Base-by-base conservation (phyloP, 495 filamentous ascomycete genomes). In the Neohortaea acidophila region DNA sequence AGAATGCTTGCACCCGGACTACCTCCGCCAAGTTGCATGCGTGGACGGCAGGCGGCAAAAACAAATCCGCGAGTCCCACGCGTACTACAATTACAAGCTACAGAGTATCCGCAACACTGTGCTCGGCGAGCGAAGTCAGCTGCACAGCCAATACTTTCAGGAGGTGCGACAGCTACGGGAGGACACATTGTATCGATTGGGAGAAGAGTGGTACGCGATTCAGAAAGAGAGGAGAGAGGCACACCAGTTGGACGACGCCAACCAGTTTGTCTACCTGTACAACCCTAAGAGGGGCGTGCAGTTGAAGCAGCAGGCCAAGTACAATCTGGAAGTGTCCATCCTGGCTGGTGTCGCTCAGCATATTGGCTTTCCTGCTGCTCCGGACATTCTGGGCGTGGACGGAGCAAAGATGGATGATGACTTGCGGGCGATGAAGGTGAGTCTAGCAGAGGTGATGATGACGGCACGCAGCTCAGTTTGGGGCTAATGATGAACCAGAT, bases 331-430 rank as follows among this genome's bases (percentile, higher is more conserved):
- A 55, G 84, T 97, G 3, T 86, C 83, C 4, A 69, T 94, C 11
- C 68, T 97, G 39, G 77, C 84, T 6, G 87, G 89, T 14, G 69
- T 96, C 39, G 84, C 85, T 5, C 94, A 93, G 56, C 82, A 94
- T 58, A 72, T 91, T 36, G 89, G 89, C 17, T 96, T 94, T 59
- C 89, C 89, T 20, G 87, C 87, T 22, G 87, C 87, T n/a, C 89
- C 89, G 14, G 67, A 76, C 9, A 73, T 97, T 45, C 60, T 67
- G 19, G 69, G 76, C 18, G 80, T 77, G 14, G 73, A 81, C 11
- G 64, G 71, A 8, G 64, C 73, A 13, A 84, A 92, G 43, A 59
- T 84, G 18, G 81, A 92, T 24, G 79, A 84, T 35, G 89, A 97
- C 59, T 62, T 94, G 25, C 76, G 83, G 53, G 79, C 75, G 43